Percentiles rank a stretch among this genome's conserved stretches.
These are phyloP conservation scores for Apiotrichum laibachii DNA, from an alignment of 1,284 basidiomycete species.

Conservation along the genomic window DNA sequence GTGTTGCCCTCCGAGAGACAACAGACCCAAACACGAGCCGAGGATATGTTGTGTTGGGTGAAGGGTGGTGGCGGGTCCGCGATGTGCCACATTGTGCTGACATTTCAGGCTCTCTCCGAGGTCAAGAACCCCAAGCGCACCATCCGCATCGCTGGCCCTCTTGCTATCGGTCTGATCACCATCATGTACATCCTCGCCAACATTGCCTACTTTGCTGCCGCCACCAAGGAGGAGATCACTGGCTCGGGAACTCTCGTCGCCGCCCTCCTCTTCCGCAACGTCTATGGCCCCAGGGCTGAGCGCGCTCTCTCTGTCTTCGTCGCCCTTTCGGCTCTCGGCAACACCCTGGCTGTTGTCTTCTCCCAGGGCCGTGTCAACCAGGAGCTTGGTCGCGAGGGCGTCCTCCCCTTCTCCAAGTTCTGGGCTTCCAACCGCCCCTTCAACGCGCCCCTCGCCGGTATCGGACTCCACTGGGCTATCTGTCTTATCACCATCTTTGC, in stretches of 20 bases:
- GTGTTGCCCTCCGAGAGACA: no score
- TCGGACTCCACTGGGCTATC: slow-evolving; percentile 50
- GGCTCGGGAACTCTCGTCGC: slow-evolving; percentile 43
- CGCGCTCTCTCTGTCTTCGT: slow-evolving; percentile 38
- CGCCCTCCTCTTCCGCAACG: slow-evolving; percentile 22
- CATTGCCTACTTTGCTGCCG: slow-evolving; percentile 52
- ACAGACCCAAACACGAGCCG: no score
- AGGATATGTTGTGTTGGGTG: no score
- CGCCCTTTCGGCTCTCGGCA: slow-evolving; percentile 47
- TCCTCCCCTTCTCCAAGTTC: slow-evolving; percentile 46
- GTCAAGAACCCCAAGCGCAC: slow-evolving; percentile 44
- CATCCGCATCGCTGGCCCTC: slow-evolving; percentile 32
- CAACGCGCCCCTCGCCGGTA: slow-evolving; percentile 29
- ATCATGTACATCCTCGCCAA: slow-evolving; percentile 39
- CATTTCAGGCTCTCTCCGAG: slow-evolving; percentile 37
- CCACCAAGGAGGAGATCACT: slow-evolving; percentile 44
- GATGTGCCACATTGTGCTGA: no score
- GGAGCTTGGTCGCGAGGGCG: slow-evolving; percentile 46
- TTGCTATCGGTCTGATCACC: slow-evolving; percentile 33
- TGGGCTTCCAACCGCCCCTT: slow-evolving; percentile 42
- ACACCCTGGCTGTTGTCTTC: slow-evolving; percentile 48
- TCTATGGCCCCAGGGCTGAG: slow-evolving; percentile 8
- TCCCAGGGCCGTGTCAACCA: slow-evolving; percentile 50
- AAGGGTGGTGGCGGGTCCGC: no score
- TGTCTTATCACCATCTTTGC: slow-evolving; percentile 60